Base-by-base conservation (phyloP, 1,284 basidiomycete species). In the Trichosporon faecale region DNA sequence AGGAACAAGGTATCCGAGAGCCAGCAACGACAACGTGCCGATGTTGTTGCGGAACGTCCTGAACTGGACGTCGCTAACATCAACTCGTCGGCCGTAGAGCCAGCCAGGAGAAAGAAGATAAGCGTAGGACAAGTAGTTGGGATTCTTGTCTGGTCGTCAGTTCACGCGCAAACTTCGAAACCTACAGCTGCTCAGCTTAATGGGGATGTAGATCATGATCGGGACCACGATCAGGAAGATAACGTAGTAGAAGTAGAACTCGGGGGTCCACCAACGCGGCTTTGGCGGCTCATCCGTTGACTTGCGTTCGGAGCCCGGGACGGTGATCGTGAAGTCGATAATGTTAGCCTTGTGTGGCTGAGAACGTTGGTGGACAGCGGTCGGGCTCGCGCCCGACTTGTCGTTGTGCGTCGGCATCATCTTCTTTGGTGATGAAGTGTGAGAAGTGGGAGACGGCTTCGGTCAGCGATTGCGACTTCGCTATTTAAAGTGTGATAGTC, bases 61-160 rank as follows among this genome's bases (percentile, higher is more conserved):
- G 79, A 94, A 95, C 84, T 95, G 94, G 0, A 86, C 84, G 77
- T 95, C 93, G 73, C 91, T 93, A 78, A 91, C 92, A 79, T 96
- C 94, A 92, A 86, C 82, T 68, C 79, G 74, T 27, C 85, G 79
- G 1, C 84, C 84, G 18, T 83, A 82, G 29, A 87, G 76, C 87
- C 87, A 88, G 3, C 87, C 87, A 1, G 76, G 73, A 1, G 88
- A 89, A 1, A 98, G 84, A 69, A 87, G 86, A 18, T 84, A 79
- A 0, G 86, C 81, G 81, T 89, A 97, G 25, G 85, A 79, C 3
- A 76, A 79, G 77, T 90, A 95, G 79, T 97, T 96, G 0, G 88
- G 88, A 83, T 94, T 68, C n/a, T n/a, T 31, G 11, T 21, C 69
- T 70, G 49, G 23, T 18, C 9, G 23, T 57, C 55, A n/a, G 33